phyloP scores from a whole-genome alignment of 1,139 yeast genomes.

The Protomyces arabidopsidicola region DNA sequence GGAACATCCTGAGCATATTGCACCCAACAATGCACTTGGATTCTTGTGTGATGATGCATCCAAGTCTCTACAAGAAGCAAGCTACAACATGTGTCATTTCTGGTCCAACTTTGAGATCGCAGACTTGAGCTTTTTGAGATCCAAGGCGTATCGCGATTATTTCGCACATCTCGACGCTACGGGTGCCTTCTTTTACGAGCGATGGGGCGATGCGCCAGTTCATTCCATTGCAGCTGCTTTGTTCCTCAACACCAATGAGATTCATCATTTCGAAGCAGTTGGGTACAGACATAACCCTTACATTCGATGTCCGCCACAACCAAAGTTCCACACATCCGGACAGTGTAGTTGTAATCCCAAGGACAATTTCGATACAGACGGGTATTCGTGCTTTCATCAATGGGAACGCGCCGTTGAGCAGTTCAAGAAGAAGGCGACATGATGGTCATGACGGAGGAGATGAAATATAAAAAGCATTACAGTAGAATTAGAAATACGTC shows the following conservation, averaged over 20 bases:
- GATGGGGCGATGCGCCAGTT: conserved; percentile 94
- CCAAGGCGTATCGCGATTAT: conserved; percentile 62
- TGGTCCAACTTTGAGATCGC: conserved; percentile 72
- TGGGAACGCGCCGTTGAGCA: conserved; percentile 33
- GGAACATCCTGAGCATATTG: conserved; percentile 59
- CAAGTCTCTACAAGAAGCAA: conserved; percentile 60
- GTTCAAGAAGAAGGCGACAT: background rate
- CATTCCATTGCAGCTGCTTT: conserved; percentile 83
- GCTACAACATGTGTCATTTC: conserved; percentile 65
- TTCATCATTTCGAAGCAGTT: conserved; percentile 76
- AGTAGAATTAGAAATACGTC: background rate
- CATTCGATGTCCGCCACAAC: conserved; percentile 66
- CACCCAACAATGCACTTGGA: conserved; percentile 52
- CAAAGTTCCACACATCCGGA: conserved; percentile 48
- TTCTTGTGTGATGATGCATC: conserved; percentile 56
- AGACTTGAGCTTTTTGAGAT: conserved; percentile 57
- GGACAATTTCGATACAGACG: conserved; percentile 37
- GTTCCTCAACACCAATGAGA: conserved; percentile 58
- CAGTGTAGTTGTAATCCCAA: conserved; percentile 64
- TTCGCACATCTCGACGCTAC: conserved; percentile 53
- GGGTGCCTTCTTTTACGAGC: conserved; percentile 80
- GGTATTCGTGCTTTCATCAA: conserved; percentile 34
- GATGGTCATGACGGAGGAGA: background rate
- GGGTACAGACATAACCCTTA: conserved; percentile 81
- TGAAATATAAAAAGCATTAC: background rate